Base-by-base conservation (phyloP, 352 stramenopile species). In the Phytopythium boreale region DNA sequence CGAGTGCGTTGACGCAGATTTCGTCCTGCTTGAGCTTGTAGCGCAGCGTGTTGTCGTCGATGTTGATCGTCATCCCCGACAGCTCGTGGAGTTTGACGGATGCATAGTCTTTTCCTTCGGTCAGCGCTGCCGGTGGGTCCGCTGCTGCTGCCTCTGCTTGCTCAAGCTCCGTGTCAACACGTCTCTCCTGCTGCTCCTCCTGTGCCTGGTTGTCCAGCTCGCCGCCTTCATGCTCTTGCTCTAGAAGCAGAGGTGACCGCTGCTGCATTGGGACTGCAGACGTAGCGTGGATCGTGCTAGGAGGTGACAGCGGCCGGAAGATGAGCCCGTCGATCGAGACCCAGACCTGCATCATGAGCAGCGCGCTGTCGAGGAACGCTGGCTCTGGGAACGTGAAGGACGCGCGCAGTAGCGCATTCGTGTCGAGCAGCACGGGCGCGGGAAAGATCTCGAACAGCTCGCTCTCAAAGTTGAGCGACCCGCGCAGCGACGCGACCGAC, bases 271-370 rank as follows among this genome's bases (percentile, higher is more conserved):
- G 31, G 17, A 27, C 43, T 1, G 51, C 26, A 20, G 17, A 11
- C 7, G 62, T 67, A 11, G 51, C 52, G 36, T 88, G 66, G 47
- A 95, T 74, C n/a, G 83, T 81, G 24, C 69, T 73, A 15, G 84
- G 87, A 4, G 83, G 76, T n/a, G 87, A 76, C 24, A 95, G 64
- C 3, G 87, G 84, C 1, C 85, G 83, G 55, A 89, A 95, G 58
- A 95, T 88, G 11, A 93, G 71, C 4, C 80, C 82, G 57, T 95
- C 84, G 57, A 95, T 89, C 0, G 84, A 93, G 9, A 73, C 80
- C 87, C 84, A 95, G 27, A 93, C 69, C 66, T 95, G 87, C 84
- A 95, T 93, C 87, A 95, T 93, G 64, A 95, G 71, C 8, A 86
- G 67, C n/a, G 82, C 76, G 24, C 71, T 81, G 36, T 87, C 70